Conservation (phyloP, 306 rosid species). For the Vigna nakashimae region DNA sequence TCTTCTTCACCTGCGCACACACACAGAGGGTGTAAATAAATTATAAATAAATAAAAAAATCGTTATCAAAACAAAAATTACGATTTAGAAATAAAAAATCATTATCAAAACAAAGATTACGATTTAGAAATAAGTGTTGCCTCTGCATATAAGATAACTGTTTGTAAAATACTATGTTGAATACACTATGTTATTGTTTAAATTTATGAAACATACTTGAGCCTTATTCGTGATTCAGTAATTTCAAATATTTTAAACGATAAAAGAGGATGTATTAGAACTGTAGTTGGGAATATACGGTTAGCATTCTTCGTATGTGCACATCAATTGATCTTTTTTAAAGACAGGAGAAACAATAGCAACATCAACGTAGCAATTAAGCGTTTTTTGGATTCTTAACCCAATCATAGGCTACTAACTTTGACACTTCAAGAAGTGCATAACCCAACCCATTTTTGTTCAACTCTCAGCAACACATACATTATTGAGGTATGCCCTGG, state of each 20-base stretch:
- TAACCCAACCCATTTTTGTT: constrained; percentile 84
- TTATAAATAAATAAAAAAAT: too few relatives aligned
- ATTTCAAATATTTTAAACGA: background rate
- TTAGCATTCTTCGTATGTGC: background rate
- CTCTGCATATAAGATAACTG: too few relatives aligned
- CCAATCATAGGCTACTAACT: constrained; percentile 83
- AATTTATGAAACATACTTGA: background rate
- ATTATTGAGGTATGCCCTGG: constrained; percentile 94
- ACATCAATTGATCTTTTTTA: background rate
- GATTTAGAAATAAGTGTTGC: too few relatives aligned
- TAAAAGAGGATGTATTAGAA: background rate
- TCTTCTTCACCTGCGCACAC: too few relatives aligned
- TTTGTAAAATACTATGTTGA: too few relatives aligned
- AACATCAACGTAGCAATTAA: background rate
- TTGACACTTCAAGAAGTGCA: constrained; percentile 77
- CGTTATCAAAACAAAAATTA: too few relatives aligned
- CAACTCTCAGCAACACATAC: constrained; percentile 90
- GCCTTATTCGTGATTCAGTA: background rate
- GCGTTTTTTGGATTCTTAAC: constrained; percentile 55
- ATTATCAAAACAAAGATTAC: too few relatives aligned
- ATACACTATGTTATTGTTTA: background rate
- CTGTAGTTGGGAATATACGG: background rate
- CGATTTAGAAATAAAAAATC: too few relatives aligned
- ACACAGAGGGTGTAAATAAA: too few relatives aligned
- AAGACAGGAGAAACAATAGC: constrained; percentile 19